These are phyloP conservation scores for apple (Malus domestica) DNA, from an alignment of 306 rosid genomes.

Conservation along the genomic window ASM211411v1 NC_041793.1:24104501-24105000, in stretches of 20 bases:
- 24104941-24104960: too few relatives aligned
- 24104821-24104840: too few relatives aligned
- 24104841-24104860: too few relatives aligned
- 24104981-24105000: constrained; percentile 8
- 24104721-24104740: background rate
- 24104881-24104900: too few relatives aligned
- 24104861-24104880: too few relatives aligned
- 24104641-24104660: too few relatives aligned
- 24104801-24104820: background rate
- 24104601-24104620: background rate
- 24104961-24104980: too few relatives aligned
- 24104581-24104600: background rate
- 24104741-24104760: background rate
- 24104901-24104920: too few relatives aligned
- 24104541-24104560: background rate
- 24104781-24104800: background rate
- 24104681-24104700: background rate
- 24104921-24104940: too few relatives aligned
- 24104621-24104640: background rate
- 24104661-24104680: too few relatives aligned
- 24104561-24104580: background rate
- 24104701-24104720: background rate
- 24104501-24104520: constrained; percentile 13
- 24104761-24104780: background rate
- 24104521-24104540: background rate